These are phyloP conservation scores for Tricholoma flavovirens DNA, from an alignment of 768 basidiomycete genomes.

Conservation along the genomic window DNA sequence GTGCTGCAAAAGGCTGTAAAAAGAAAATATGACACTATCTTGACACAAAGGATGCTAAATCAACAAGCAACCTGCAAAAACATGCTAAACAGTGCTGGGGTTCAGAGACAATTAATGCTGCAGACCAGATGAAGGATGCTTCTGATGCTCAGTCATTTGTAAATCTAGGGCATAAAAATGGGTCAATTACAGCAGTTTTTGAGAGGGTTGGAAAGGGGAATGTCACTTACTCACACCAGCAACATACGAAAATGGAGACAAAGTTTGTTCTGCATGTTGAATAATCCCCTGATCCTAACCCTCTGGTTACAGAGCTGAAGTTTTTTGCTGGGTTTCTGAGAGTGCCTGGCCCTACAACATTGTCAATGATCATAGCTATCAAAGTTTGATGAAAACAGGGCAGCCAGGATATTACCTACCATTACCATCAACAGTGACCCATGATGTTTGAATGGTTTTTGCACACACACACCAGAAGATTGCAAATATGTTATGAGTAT, in stretches of 20 bases:
- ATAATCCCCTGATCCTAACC: background rate
- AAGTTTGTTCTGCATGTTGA: conserved; percentile 13
- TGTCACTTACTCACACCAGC: conserved; percentile 25
- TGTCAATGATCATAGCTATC: background rate
- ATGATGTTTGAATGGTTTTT: background rate
- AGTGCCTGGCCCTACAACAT: background rate
- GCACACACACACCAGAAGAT: conserved; percentile 10
- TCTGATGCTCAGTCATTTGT: background rate
- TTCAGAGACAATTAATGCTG: conserved; percentile 17
- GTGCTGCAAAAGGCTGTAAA: too few relatives aligned
- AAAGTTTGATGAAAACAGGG: too few relatives aligned
- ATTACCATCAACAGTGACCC: background rate
- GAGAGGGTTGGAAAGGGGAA: too few relatives aligned
- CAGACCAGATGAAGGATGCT: conserved; percentile 6
- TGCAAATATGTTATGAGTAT: conserved; percentile 21
- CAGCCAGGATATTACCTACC: background rate
- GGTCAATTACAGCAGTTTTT: conserved; percentile 22
- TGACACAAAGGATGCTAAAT: too few relatives aligned
- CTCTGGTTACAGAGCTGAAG: background rate
- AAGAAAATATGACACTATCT: too few relatives aligned
- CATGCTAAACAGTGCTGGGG: conserved; percentile 28
- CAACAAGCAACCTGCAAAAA: conserved; percentile 23
- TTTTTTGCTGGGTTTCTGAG: background rate
- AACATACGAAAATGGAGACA: conserved; percentile 20
- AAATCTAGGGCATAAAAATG: background rate